A percentile compares a stretch with the other conserved stretches of the same genome.
These are phyloP conservation scores for Colletotrichum sojae DNA, from an alignment of 2,329 filamentous ascomycete species.

Conservation along the genomic window DNA sequence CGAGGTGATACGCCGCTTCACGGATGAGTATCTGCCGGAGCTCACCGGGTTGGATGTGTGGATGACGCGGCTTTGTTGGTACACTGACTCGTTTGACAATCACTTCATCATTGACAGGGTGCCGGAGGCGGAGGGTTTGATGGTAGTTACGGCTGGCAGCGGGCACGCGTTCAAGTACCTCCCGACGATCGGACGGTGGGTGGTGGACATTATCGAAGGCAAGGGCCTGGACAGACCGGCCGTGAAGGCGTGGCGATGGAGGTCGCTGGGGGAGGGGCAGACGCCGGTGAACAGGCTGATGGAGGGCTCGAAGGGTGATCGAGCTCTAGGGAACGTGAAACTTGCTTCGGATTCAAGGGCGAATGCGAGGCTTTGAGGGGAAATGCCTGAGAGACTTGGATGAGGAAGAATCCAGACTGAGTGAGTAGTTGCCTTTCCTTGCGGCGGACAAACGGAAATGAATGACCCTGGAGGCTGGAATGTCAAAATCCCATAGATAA, in stretches of 20 bases:
- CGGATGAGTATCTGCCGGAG: slow-evolving; percentile 60
- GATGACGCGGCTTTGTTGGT: slow-evolving; percentile 64
- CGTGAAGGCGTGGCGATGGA: slow-evolving; percentile 42
- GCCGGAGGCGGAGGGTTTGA: slow-evolving; percentile 52
- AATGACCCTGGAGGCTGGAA: background rate
- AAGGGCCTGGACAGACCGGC: slow-evolving; percentile 47
- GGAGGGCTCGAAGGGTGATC: background rate
- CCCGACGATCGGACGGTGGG: slow-evolving; percentile 68
- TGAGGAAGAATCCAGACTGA: no score
- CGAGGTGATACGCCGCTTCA: slow-evolving; percentile 49
- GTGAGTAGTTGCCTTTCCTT: no score
- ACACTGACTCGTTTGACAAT: slow-evolving; percentile 68
- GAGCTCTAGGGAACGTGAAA: background rate
- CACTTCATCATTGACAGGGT: slow-evolving; percentile 67
- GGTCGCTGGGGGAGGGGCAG: slow-evolving; percentile 1
- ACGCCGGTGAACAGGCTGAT: background rate
- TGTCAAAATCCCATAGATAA: background rate
- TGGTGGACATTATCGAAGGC: slow-evolving; percentile 64
- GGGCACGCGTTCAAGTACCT: slow-evolving; percentile 75
- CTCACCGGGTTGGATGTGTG: slow-evolving; percentile 55
- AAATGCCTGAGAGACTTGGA: background rate
- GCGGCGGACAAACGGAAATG: background rate
- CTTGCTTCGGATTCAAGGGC: background rate
- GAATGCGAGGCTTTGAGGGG: background rate
- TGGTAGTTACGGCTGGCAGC: slow-evolving; percentile 72